These are phyloP conservation scores for Penicillium freii DNA, from an alignment of 2,329 filamentous ascomycete species.

Conservation along the genomic window DNA sequence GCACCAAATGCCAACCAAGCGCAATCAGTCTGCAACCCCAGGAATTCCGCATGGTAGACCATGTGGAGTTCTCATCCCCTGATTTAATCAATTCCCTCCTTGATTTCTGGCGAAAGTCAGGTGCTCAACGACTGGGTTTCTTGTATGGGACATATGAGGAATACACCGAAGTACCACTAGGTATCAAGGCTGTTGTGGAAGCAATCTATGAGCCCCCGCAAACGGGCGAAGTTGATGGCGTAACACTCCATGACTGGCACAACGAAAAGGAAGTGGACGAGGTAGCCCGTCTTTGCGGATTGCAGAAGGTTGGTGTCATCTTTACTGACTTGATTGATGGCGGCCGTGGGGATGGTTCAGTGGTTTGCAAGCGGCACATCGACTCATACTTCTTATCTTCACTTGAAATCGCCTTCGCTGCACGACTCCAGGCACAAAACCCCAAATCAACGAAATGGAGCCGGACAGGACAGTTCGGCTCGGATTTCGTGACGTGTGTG, in stretches of 20 bases:
- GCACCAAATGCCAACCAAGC: conserved; percentile 95
- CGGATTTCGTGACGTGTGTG: conserved; percentile 95
- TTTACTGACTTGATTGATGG: conserved; percentile 89
- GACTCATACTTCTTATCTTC: conserved; percentile 95
- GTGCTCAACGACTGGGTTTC: conserved; percentile 80
- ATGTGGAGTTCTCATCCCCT: conserved; percentile 90
- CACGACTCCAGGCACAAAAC: conserved; percentile 81
- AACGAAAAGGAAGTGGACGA: conserved; percentile 79
- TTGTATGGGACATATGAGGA: conserved; percentile 88
- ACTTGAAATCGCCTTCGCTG: conserved; percentile 84
- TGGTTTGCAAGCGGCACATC: conserved; percentile 91
- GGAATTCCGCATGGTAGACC: conserved; percentile 93
- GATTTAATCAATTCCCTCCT: conserved; percentile 85
- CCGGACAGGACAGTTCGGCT: conserved; percentile 88
- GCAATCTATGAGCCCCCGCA: conserved; percentile 97
- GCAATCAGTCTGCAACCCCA: conserved; percentile 95
- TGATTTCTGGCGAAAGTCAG: conserved; percentile 85
- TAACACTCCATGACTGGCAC: conserved; percentile 80
- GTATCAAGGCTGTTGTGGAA: conserved; percentile 92
- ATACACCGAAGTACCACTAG: conserved; percentile 88
- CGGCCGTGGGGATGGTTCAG: conserved; percentile 75
- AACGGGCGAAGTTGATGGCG: conserved; percentile 80
- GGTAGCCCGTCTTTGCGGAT: conserved; percentile 75
- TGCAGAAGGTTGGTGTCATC: conserved; percentile 87
- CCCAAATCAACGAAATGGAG: conserved; percentile 96